Percentiles rank a stretch among this genome's conserved stretches.
Evolutionary conservation across 169 alveolate species (phyloP).

Genomic region (Eimeria zaria): DNA sequence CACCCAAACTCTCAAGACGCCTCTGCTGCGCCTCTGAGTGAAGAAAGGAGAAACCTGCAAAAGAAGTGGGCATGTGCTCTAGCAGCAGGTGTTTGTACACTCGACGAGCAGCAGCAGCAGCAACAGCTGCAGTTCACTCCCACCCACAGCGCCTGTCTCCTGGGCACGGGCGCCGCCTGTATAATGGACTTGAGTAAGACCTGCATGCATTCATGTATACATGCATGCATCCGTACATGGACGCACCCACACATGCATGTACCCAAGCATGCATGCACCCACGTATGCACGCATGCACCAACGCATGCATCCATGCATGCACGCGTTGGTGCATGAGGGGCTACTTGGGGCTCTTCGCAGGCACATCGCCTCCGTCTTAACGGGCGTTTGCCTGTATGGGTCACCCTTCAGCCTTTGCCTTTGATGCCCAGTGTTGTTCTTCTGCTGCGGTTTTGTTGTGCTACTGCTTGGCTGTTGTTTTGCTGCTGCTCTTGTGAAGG

Average conservation of each 20-base stretch:
- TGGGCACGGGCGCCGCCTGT: conserved; percentile 71
- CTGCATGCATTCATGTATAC: neutral
- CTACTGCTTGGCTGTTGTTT: neutral
- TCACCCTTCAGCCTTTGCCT: neutral
- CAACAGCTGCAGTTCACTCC: conserved; percentile 56
- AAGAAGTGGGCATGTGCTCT: conserved; percentile 56
- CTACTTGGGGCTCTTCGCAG: neutral
- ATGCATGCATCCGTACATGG: neutral
- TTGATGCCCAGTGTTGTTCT: neutral
- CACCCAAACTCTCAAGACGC: neutral
- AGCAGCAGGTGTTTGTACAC: conserved; percentile 61
- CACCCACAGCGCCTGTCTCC: conserved; percentile 60
- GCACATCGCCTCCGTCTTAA: neutral
- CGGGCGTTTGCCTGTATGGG: neutral
- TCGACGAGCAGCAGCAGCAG: conserved; percentile 74
- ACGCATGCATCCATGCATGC: neutral
- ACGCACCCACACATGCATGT: too few relatives aligned
- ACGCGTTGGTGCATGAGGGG: too few relatives aligned
- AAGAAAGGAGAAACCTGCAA: neutral
- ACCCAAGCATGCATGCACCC: too few relatives aligned
- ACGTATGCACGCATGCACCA: neutral
- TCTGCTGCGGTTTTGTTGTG: neutral
- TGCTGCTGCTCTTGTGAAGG: conserved; percentile 1
- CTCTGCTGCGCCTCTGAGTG: neutral
- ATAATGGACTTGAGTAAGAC: conserved; percentile 70